These are phyloP conservation scores for Colletotrichum spinosum DNA, from an alignment of 2,329 filamentous ascomycete species.

Conservation along the genomic window DNA sequence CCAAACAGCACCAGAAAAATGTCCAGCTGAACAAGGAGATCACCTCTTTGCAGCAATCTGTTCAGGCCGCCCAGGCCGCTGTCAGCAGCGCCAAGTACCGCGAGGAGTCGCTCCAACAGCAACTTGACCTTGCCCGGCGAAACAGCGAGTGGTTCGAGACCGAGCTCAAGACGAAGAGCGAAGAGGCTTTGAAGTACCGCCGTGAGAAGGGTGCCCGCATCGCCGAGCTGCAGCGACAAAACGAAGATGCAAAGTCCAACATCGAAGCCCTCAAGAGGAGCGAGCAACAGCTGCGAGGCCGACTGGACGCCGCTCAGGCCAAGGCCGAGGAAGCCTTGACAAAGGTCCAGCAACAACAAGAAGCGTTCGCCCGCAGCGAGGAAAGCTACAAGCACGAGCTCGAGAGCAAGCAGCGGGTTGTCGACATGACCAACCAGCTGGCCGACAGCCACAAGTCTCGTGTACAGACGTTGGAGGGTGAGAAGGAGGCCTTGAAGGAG, in stretches of 20 bases:
- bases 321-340: conserved; percentile 87
- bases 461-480: conserved; percentile 76
- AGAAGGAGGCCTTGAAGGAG: conserved; percentile 70
- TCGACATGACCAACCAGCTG: conserved; percentile 83
- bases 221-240: conserved; percentile 86
- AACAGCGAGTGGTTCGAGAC: conserved; percentile 94
- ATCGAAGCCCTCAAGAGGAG: conserved; percentile 83
- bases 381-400: conserved; percentile 90
- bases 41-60: conserved; percentile 82
- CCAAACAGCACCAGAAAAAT: conserved; percentile 89
- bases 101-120: conserved; percentile 90
- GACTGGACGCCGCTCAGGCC: conserved; percentile 84
- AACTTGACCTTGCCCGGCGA: conserved; percentile 87
- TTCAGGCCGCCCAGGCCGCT: conserved; percentile 84
- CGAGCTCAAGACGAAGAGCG: conserved; percentile 90
- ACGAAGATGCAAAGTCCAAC: conserved; percentile 84
- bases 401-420: conserved; percentile 82
- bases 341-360: conserved; percentile 87
- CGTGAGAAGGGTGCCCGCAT: conserved; percentile 95
- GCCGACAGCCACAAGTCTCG: conserved; percentile 78
- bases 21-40: conserved; percentile 87
- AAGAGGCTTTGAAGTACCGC: conserved; percentile 88
- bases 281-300: conserved; percentile 82
- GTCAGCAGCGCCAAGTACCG: conserved; percentile 87
- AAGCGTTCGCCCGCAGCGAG: conserved; percentile 83